Evolutionary conservation across 306 rosid genomes (phyloP).

Genomic region (Benincasa hispida): DNA sequence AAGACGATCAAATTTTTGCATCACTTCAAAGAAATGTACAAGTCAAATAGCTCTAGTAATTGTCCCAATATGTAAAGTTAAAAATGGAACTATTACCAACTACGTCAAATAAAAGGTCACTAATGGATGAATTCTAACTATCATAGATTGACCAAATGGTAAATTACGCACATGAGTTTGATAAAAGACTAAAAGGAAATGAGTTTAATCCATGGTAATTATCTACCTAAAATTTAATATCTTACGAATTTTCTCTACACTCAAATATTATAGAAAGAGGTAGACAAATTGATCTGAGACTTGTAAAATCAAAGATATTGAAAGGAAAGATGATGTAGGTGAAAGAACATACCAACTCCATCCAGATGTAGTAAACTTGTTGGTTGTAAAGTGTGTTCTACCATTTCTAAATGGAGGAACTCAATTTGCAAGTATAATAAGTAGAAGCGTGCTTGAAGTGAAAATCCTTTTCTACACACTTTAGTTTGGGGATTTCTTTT

Average conservation of each 20-base stretch:
- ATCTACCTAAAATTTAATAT: too few species aligned
- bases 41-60: not conserved
- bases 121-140: too few species aligned
- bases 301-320: not conserved
- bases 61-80: not conserved
- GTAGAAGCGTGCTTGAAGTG: not conserved
- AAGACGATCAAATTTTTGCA: not conserved
- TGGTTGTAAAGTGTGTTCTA: not conserved
- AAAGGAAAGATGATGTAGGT: not conserved
- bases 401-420: not conserved
- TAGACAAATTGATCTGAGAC: too few species aligned
- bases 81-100: not conserved
- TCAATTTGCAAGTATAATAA: not conserved
- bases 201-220: too few species aligned
- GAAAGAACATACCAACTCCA: not conserved
- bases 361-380: not conserved
- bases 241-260: too few species aligned
- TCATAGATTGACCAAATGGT: too few species aligned
- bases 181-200: too few species aligned
- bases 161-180: too few species aligned
- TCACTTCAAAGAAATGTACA: not conserved
- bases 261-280: too few species aligned
- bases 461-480: not conserved
- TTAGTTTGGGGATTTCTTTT: not conserved
- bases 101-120: not conserved